phyloP scores from a whole-genome alignment of 169 alveolate genomes.

The Plasmodium falciparum region DNA sequence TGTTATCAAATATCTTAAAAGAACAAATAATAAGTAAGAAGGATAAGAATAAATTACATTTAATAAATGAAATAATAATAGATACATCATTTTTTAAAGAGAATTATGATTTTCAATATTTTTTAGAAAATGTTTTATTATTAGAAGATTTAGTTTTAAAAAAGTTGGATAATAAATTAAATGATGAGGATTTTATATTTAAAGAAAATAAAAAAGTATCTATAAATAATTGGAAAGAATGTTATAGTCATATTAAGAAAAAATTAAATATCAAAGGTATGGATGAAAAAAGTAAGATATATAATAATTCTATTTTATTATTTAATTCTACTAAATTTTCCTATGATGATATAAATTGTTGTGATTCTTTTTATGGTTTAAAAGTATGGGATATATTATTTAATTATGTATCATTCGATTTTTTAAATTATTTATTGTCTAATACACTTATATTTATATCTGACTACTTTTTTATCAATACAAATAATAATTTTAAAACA shows the following conservation, averaged over 20 bases:
- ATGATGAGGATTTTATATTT: conserved; percentile 29
- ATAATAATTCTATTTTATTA: conserved; percentile 43
- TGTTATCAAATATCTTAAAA: conserved; percentile 35
- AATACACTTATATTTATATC: conserved; percentile 71
- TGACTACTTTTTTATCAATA: conserved; percentile 38
- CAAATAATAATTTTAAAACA: not conserved
- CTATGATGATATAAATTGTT: conserved; percentile 68
- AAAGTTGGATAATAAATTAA: conserved; percentile 38
- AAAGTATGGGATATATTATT: conserved; percentile 69
- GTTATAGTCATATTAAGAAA: conserved; percentile 54
- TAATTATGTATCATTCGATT: conserved; percentile 70
- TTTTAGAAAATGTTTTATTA: conserved; percentile 68
- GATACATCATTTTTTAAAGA: conserved; percentile 52
- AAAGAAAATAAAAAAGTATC: conserved; percentile 35
- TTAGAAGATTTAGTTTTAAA: conserved; percentile 53
- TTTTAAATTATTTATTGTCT: conserved; percentile 64
- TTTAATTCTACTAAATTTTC: conserved; percentile 74
- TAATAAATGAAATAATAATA: conserved; percentile 45
- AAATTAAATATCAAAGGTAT: conserved; percentile 64
- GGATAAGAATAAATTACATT: conserved; percentile 44
- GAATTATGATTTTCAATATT: conserved; percentile 64
- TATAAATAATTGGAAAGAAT: conserved; percentile 47
- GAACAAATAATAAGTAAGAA: conserved; percentile 40
- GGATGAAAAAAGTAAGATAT: conserved; percentile 57
- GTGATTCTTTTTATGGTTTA: conserved; percentile 67